Evolutionary conservation across 257 asterid genomes (phyloP).

Genomic region (Solanum clarkiae): DNA sequence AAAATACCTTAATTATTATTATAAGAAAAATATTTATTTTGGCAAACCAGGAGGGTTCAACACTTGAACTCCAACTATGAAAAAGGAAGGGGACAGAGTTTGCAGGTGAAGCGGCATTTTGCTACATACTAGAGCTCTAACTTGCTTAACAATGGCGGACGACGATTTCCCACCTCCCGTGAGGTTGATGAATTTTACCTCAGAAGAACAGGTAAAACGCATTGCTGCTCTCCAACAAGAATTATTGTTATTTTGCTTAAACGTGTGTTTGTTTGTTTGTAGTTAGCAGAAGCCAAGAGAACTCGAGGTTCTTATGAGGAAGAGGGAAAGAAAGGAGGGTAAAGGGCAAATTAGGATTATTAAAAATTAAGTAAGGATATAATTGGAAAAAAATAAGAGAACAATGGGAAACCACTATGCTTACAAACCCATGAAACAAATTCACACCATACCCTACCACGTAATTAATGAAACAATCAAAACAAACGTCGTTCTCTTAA

Average conservation of each 20-base stretch:
- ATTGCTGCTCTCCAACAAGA: not conserved
- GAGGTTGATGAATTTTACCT: slow-evolving; percentile 78
- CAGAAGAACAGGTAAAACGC: slow-evolving; percentile 68
- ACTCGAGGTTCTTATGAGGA: slow-evolving; percentile 78
- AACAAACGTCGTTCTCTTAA: too few species aligned
- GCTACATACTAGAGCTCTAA: not conserved
- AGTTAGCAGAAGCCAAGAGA: slow-evolving; percentile 72
- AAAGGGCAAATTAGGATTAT: too few species aligned
- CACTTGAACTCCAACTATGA: not conserved
- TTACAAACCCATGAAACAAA: too few species aligned
- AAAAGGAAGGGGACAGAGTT: not conserved
- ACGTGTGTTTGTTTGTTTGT: not conserved
- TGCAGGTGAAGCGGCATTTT: not conserved
- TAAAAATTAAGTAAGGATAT: too few species aligned
- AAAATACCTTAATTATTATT: too few species aligned
- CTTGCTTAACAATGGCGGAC: slow-evolving; percentile 28
- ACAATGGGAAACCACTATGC: too few species aligned
- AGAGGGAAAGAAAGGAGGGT: slow-evolving; percentile 32
- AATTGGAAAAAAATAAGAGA: too few species aligned
- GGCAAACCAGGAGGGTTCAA: too few species aligned
- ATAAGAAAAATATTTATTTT: too few species aligned
- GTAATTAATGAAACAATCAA: too few species aligned
- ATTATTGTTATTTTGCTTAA: not conserved
- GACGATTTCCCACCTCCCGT: slow-evolving; percentile 42
- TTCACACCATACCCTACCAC: too few species aligned